Evolutionary conservation across 257 asterid genomes (phyloP).

Genomic region (Ballota nigra): DNA sequence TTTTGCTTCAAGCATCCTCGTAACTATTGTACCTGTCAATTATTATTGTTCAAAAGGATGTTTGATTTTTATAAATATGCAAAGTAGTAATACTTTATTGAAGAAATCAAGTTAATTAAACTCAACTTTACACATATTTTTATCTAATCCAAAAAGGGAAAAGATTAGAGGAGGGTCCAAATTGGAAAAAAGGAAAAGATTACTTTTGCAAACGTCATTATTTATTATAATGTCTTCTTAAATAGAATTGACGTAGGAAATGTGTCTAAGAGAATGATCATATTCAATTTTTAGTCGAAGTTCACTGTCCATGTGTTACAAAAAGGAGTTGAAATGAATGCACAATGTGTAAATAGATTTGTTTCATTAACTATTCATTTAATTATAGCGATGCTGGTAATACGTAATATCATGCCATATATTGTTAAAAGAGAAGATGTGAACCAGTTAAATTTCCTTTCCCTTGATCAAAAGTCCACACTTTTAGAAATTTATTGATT

Average conservation of each 20-base stretch:
- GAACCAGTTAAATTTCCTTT: neutral
- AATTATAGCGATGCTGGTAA: neutral
- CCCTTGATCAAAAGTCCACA: neutral
- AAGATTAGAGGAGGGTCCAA: too few relatives aligned
- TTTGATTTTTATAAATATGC: too few relatives aligned
- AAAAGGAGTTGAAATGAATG: neutral
- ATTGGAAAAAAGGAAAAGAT: too few relatives aligned
- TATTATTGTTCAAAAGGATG: too few relatives aligned
- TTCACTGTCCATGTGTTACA: neutral
- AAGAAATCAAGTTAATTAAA: too few relatives aligned
- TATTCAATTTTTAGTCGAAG: neutral
- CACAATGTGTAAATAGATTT: neutral
- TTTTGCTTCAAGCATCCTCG: too few relatives aligned
- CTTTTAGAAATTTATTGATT: neutral
- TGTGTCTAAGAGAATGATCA: neutral
- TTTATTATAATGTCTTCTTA: slow-evolving; percentile 1
- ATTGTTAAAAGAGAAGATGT: neutral
- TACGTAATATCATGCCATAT: neutral
- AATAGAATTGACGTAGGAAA: neutral
- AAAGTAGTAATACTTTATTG: too few relatives aligned
- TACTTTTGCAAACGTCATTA: neutral
- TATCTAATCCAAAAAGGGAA: too few relatives aligned
- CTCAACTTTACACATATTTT: too few relatives aligned
- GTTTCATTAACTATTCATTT: neutral
- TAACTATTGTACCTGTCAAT: too few relatives aligned